These are phyloP conservation scores for Phytophthora rubi DNA, from an alignment of 352 stramenopile species.

Conservation along the genomic window DNA sequence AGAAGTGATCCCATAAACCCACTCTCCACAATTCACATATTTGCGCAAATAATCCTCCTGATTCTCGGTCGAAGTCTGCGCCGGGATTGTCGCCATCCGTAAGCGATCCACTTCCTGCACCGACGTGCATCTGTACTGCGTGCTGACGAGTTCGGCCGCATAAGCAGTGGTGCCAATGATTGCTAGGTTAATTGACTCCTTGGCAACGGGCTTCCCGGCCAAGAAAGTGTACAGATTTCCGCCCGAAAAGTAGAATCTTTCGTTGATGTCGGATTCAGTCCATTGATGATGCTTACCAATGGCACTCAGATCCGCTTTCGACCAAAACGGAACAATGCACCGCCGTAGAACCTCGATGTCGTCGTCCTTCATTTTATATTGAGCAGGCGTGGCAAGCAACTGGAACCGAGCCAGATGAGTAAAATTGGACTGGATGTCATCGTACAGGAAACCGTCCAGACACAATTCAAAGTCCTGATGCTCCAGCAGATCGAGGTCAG, in stretches of 20 bases:
- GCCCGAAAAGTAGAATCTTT: neutral
- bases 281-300: neutral
- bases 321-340: neutral
- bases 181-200: neutral
- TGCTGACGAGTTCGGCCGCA: neutral
- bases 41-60: neutral
- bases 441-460: neutral
- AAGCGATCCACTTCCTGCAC: neutral
- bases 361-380: neutral
- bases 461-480: conserved; percentile 21
- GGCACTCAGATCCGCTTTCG: neutral
- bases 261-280: neutral
- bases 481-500: conserved; percentile 21
- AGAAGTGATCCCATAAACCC: conserved; percentile 34
- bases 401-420: neutral
- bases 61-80: neutral
- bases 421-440: neutral
- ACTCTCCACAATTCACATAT: conserved; percentile 7
- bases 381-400: neutral
- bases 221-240: neutral
- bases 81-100: conserved; percentile 7
- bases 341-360: neutral
- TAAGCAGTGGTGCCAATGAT: neutral
- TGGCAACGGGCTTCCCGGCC: neutral
- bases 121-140: neutral